Conservation (phyloP, 805 yeast genomes). For the Ogataea glucozyma region DNA sequence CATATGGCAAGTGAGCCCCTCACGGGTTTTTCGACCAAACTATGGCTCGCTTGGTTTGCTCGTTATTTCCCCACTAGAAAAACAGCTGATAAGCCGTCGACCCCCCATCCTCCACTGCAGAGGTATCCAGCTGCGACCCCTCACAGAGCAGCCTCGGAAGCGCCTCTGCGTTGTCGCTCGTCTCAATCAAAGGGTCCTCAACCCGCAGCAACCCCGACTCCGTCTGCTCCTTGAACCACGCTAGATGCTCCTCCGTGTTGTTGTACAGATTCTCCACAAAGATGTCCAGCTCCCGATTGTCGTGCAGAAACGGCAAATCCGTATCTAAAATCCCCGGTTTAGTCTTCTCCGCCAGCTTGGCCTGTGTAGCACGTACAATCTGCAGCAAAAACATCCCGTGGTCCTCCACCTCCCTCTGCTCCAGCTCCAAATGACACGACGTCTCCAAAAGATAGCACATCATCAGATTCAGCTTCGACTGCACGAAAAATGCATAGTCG, state of each 20-base stretch:
- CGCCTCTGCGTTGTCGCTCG: not conserved
- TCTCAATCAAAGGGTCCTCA: not conserved
- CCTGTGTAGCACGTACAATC: conserved; percentile 4
- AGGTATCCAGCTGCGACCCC: not conserved
- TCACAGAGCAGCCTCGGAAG: not conserved
- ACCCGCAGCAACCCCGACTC: not conserved
- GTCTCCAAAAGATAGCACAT: conserved; percentile 23
- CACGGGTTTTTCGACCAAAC: no score
- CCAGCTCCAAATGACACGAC: conserved; percentile 1
- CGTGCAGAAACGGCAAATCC: conserved; percentile 6
- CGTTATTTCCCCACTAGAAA: no score
- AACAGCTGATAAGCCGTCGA: conserved; percentile 1
- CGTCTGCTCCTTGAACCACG: not conserved
- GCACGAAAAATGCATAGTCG: conserved; percentile 22
- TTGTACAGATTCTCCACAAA: conserved; percentile 2
- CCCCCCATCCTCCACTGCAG: not conserved
- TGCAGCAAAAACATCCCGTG: not conserved
- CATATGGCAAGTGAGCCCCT: no score
- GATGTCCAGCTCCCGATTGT: not conserved
- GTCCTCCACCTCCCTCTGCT: no score
- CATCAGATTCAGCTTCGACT: conserved; percentile 20
- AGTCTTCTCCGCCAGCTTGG: not conserved
- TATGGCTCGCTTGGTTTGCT: no score
- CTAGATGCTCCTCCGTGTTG: not conserved
- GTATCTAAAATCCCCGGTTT: conserved; percentile 8